Base-by-base conservation (phyloP, 164 flowering plant species). In the Protea cynaroides region DNA sequence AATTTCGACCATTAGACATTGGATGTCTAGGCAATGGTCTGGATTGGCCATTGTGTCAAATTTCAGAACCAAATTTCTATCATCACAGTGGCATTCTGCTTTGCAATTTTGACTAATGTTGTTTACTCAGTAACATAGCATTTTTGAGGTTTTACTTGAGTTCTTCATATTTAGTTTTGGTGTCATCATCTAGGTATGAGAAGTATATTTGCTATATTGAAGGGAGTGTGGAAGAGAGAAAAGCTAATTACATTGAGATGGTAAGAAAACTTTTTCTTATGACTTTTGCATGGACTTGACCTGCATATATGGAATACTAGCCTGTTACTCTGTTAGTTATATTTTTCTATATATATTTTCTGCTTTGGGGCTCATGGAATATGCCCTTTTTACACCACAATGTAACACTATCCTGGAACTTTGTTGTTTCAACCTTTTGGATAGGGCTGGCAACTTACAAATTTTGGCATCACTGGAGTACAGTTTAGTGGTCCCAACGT, bases 171-270 rank as follows among this genome's bases (percentile, higher is more conserved):
- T 44, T 44, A 44, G 12, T 15, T 44, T 67, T 63, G 15, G 8
- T 58, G 25, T 29, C 50, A 69, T 74, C 54, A 47, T 69, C 29
- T 75, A 95, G 99, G 87, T 95, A 95, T 75, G 99, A 95, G 82
- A 89, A 90, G 71, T 95, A 95, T 79, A 97, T 90, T 79, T 86
- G 51, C 58, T 79, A 18, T 46, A 79, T 75, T 75, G 99, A 96
- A 67, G 99, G 93, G 46, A 90, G 81, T 19, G 87, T 83, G 68
- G 92, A 86, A 73, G 94, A 82, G 22, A 83, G 99, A 72, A 92
- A 89, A 74, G 75, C 89, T 59, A 88, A 89, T 72, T 95, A 86
- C 78, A 78, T 85, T 37, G 99, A 92, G 74, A 92, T 95, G 99
- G 99, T 95, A 77, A 76, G 63, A 54, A 37, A 57, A 25, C 52